phyloP scores from a whole-genome alignment of 768 basidiomycete species.

The Agaricus subrufescens region DNA sequence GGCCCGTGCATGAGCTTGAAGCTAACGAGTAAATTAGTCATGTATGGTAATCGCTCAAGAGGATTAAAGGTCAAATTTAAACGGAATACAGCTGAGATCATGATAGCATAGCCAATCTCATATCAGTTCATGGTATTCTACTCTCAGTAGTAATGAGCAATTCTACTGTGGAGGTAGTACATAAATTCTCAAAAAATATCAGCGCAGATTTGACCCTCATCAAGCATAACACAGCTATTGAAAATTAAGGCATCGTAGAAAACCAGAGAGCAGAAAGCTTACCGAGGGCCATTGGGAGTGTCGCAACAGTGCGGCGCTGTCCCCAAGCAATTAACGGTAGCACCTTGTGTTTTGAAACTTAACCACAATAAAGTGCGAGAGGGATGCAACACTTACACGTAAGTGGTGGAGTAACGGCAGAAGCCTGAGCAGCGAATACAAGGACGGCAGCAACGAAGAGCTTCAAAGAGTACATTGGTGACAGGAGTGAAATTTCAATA shows the following conservation, averaged over 20 bases:
- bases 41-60: too few relatives aligned
- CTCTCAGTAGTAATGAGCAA: too few relatives aligned
- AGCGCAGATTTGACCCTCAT: not conserved
- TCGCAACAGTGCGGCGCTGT: not conserved
- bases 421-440: not conserved
- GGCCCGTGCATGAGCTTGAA: too few relatives aligned
- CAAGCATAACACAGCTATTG: not conserved
- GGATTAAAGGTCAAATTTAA: too few relatives aligned
- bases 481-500: too few relatives aligned
- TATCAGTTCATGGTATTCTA: too few relatives aligned
- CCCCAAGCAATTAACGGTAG: not conserved
- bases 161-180: not conserved
- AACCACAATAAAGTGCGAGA: too few relatives aligned
- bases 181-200: not conserved
- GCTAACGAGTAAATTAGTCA: too few relatives aligned
- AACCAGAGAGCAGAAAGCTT: not conserved
- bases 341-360: not conserved
- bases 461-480: not conserved
- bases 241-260: not conserved
- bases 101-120: too few relatives aligned
- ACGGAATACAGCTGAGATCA: too few relatives aligned
- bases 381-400: not conserved
- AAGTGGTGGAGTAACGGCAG: not conserved
- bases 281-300: not conserved
- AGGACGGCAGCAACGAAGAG: not conserved